Evolutionary conservation across 2,329 filamentous ascomycete species (phyloP).

Genomic region (Colletotrichum orchidophilum): DNA sequence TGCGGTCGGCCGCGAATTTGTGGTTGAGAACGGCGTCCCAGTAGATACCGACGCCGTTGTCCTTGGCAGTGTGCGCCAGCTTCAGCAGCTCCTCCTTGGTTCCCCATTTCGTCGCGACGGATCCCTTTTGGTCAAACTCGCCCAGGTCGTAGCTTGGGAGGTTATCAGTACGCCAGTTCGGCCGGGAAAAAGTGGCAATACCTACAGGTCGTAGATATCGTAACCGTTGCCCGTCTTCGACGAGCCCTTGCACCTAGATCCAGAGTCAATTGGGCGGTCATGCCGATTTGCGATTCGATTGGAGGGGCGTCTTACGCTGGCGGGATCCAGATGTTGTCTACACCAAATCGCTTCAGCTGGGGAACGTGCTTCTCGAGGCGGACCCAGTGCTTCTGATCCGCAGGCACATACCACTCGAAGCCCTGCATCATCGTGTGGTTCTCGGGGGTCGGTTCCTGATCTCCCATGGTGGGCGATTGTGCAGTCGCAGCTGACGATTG

Average conservation of each 20-base stretch:
- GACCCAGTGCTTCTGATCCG: constrained; percentile 70
- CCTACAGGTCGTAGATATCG: constrained; percentile 73
- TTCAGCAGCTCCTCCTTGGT: constrained; percentile 68
- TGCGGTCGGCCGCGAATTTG: constrained; percentile 76
- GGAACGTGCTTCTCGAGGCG: constrained; percentile 66
- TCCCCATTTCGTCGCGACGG: constrained; percentile 75
- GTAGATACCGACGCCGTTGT: constrained; percentile 67
- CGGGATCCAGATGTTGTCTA: constrained; percentile 75
- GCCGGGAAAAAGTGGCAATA: background rate
- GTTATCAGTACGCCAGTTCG: background rate
- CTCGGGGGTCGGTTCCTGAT: constrained; percentile 44
- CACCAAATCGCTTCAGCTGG: constrained; percentile 67
- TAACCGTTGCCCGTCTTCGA: constrained; percentile 73
- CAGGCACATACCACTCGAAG: constrained; percentile 79
- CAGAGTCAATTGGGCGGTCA: background rate
- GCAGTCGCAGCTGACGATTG: background rate
- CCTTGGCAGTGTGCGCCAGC: constrained; percentile 62
- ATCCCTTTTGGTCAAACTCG: constrained; percentile 79
- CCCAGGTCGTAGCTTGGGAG: constrained; percentile 64
- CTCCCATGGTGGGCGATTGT: constrained; percentile 21
- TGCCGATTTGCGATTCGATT: accelerated
- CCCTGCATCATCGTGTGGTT: constrained; percentile 72
- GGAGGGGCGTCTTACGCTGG: constrained; percentile 55
- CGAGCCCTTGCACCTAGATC: constrained; percentile 68
- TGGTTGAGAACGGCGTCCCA: constrained; percentile 82